Conservation (phyloP, 139 green algal genomes). For the Trebouxia sp. region DNA sequence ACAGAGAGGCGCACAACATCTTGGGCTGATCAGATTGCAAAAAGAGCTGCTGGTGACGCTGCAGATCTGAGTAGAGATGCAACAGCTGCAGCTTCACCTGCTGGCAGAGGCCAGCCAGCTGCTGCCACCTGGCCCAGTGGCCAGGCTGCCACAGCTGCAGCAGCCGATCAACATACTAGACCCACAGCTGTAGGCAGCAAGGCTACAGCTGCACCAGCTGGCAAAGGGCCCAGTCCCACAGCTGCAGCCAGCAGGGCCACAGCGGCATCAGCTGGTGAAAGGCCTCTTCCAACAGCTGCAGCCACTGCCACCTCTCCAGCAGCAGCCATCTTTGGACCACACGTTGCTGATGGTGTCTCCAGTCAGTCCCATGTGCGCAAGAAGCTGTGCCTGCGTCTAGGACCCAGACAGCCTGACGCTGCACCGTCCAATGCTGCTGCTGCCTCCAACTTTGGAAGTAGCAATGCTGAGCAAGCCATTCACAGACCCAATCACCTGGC, state of each 20-base stretch:
- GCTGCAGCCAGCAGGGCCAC: background rate
- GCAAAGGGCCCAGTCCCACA: background rate
- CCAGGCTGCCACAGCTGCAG: background rate
- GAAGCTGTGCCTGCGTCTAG: constrained; percentile 9
- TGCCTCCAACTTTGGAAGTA: no score
- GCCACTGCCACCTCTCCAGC: background rate
- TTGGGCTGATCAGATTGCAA: no score
- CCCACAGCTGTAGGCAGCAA: background rate
- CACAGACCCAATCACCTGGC: no score
- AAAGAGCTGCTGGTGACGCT: background rate
- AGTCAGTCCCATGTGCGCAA: constrained; percentile 2
- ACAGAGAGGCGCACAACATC: no score
- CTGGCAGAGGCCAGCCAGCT: background rate
- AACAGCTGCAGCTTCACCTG: constrained; percentile 5
- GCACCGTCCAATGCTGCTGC: no score
- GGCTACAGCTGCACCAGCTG: background rate
- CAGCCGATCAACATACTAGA: background rate
- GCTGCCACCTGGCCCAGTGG: background rate
- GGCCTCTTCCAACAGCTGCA: background rate
- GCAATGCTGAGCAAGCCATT: no score
- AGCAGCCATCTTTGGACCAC: constrained; percentile 11
- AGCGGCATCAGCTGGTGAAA: background rate
- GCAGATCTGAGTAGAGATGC: background rate
- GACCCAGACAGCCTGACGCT: background rate
- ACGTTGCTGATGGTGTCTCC: background rate